Base-by-base conservation (phyloP, 805 yeast species). In the Lachancea nothofagi region DNA sequence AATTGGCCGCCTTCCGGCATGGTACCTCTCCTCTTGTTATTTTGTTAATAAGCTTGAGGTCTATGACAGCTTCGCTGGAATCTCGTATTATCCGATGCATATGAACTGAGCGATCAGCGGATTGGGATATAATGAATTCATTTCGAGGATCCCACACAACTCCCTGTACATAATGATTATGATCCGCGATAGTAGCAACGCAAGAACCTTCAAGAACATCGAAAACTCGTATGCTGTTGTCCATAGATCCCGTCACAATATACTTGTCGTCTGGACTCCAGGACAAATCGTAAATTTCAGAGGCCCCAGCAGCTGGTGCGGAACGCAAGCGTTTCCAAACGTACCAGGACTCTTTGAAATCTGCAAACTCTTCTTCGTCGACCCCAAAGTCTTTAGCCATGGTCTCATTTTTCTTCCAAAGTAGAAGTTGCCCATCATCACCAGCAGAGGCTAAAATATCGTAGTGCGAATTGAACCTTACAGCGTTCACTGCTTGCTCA, bases 401-500 rank as follows among this genome's bases (percentile, higher is more conserved):
- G 3, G 66, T 65, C 33, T 76, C 78, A 17, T 77, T 66, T 15
- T 72, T 66, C 29, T 66, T 70, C 98, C 98, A 93, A 25, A 93
- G 62, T 47, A 89, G 68, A 19, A 93, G 73, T 5, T 82, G 77
- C 1, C 98, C 97, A 59, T 93, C 98, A 56, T 93, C 99, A 3
- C 97, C 95, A 0, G 96, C 97, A 0, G 90, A 74, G 0, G 97
- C 97, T 17, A 93, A 65, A 5, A 72, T 48, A 35, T 73, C 70
- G 1, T 96, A 96, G 2, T 59, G 62, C 2, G 81, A 78, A 30
- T 55, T 80, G 56, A 89, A 93, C 37, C 96, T 66, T 4, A 86
- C 95, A 24, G 78, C 89, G 55, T 93, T 93, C 15, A 93, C 96
- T 0, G 97, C 96, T 58, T 88, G 96, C 2, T 93, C 84, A 57